phyloP scores from a whole-genome alignment of 2,329 filamentous ascomycete genomes.

The Aspergillus puulaauensis region DNA sequence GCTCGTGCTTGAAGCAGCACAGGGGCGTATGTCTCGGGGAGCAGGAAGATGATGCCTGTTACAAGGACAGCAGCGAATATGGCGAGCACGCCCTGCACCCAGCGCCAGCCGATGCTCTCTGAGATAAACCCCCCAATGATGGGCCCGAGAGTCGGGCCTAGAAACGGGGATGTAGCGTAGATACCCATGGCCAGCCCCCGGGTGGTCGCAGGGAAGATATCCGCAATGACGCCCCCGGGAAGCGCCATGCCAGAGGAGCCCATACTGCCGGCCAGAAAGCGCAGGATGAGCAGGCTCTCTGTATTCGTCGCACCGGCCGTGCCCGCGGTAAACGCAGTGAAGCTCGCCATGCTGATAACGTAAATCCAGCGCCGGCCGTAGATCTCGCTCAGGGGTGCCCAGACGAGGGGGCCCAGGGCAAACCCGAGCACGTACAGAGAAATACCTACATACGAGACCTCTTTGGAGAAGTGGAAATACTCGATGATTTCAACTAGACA shows the following conservation, averaged over 20 bases:
- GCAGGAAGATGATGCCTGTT: not conserved
- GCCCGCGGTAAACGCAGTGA: not conserved
- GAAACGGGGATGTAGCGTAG: not conserved
- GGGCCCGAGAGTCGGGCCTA: not conserved
- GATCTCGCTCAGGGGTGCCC: slow-evolving; percentile 6
- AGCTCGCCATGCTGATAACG: not conserved
- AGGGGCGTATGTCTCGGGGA: not conserved
- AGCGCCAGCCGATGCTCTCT: not conserved
- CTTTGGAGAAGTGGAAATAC: slow-evolving; percentile 10
- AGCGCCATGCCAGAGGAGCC: slow-evolving; percentile 10
- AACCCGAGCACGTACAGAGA: slow-evolving; percentile 12
- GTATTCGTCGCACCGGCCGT: not conserved
- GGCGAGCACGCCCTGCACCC: not conserved
- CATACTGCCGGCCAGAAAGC: slow-evolving; percentile 15
- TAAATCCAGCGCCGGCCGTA: not conserved
- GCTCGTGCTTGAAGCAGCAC: not conserved
- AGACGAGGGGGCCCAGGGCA: slow-evolving; percentile 9
- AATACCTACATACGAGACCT: slow-evolving; percentile 9
- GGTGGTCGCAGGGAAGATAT: slow-evolving; percentile 10
- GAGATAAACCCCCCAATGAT: not conserved
- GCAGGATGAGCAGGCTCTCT: slow-evolving; percentile 8
- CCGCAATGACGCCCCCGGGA: slow-evolving; percentile 15
- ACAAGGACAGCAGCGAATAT: not conserved
- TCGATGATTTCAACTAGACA: not conserved
- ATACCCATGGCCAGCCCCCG: slow-evolving; percentile 7